phyloP scores from a whole-genome alignment of 2,329 filamentous ascomycete genomes.

The Colletotrichum sp. region DNA sequence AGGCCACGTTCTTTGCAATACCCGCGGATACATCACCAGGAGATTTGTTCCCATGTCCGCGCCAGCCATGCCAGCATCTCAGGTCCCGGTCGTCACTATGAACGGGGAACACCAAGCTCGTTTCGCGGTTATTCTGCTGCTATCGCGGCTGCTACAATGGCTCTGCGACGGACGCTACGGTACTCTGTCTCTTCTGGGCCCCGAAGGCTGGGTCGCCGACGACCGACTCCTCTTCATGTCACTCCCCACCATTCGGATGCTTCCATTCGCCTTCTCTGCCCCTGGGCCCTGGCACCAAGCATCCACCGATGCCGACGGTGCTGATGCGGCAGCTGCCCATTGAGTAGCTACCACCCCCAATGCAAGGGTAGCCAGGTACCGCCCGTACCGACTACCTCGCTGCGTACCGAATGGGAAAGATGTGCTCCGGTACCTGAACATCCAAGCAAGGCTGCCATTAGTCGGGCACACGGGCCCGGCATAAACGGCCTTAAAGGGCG shows the following conservation, averaged over 20 bases:
- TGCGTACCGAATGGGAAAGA: constrained; percentile 1
- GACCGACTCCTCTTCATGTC: not conserved
- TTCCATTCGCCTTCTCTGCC: constrained; percentile 9
- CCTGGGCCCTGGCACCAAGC: constrained; percentile 11
- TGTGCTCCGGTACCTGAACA: constrained; percentile 14
- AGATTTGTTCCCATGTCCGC: not conserved
- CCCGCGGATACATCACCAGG: not conserved
- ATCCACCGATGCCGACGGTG: not conserved
- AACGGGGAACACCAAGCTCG: not conserved
- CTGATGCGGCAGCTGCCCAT: constrained; percentile 8
- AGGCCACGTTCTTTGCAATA: not conserved
- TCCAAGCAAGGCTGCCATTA: not conserved
- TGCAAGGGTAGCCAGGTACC: constrained; percentile 12
- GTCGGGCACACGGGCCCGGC: constrained; percentile 11
- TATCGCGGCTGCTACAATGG: not conserved
- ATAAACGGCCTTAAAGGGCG: constrained; percentile 2
- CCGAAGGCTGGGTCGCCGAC: not conserved
- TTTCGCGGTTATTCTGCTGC: not conserved
- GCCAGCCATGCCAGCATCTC: not conserved
- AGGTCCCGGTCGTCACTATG: not conserved
- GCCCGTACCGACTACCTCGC: constrained; percentile 9
- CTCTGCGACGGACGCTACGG: not conserved
- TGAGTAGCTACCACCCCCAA: constrained; percentile 1
- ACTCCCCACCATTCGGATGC: constrained; percentile 15
- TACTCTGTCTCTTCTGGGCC: not conserved